Conservation (phyloP, 176 grass and related monocot genomes). For the Sorghum bicolor region DNA sequence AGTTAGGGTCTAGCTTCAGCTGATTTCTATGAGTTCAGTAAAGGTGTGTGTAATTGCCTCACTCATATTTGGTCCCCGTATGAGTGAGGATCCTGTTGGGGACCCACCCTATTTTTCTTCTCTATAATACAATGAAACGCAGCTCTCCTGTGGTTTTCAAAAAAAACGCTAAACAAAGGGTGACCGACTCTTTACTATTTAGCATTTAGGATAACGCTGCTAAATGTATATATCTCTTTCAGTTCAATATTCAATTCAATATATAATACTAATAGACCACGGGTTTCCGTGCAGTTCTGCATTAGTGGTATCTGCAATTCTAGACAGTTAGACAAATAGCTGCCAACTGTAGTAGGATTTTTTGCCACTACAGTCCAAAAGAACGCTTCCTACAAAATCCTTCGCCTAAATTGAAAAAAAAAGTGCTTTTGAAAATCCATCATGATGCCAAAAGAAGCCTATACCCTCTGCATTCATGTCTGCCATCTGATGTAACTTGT, state of each 20-base stretch:
- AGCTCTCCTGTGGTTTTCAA: too few relatives aligned
- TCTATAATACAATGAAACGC: too few relatives aligned
- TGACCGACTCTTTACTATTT: neutral
- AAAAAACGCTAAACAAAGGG: neutral
- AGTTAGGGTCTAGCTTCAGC: too few relatives aligned
- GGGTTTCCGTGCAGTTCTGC: neutral
- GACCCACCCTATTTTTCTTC: too few relatives aligned
- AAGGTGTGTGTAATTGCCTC: too few relatives aligned
- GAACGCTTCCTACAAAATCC: neutral
- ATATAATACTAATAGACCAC: neutral
- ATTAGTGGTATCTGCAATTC: neutral
- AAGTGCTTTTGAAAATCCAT: neutral
- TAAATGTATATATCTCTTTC: neutral
- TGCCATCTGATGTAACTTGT: neutral
- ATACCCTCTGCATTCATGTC: slow-evolving; percentile 8
- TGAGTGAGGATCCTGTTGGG: too few relatives aligned
- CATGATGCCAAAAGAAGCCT: neutral
- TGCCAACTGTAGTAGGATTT: neutral
- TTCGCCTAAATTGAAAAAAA: neutral
- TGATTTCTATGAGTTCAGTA: too few relatives aligned
- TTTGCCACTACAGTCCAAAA: neutral
- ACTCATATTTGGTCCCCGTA: too few relatives aligned
- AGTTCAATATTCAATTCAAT: neutral
- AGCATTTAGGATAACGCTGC: neutral
- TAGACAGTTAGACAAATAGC: neutral